Evolutionary conservation across 169 alveolate species (phyloP), one percentile per base, ranked within the genome.

Genomic region (Eimeria tenella): DNA sequence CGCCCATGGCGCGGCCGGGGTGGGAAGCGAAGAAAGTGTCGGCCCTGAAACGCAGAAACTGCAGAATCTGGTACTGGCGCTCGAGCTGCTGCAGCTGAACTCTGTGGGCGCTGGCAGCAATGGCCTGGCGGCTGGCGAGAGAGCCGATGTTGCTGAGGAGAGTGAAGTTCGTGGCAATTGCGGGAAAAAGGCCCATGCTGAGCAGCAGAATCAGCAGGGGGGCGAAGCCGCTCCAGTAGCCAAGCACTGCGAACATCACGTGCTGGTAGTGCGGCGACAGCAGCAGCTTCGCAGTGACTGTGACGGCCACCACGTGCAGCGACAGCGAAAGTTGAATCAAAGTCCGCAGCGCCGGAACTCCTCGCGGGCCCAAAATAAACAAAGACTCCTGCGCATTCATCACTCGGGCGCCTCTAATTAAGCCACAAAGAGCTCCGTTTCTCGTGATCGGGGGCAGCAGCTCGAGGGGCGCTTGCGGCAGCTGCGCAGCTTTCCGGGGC

Each of bases 71-170:
- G 74, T 42, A 77, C 7, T 90, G 58, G 42, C 94, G 90, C 55
- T 83, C 94, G 50, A 90, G 17, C 71, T 62, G 68, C 49, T 62
- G 68, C 58, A 31, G n/a, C 84, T 53, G 94, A 3, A 63, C 68
- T 49, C 73, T 63, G 52, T 90, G 71, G 6, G 84, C 84, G 74
- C 94, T 90, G 23, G 82, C 81, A 1, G 56, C 52, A 25, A 90
- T 31, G 49, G 94, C 94, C 74, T 90, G 90, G 71, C 86, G 63
- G 86, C 86, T 84, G 74, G 90, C 94, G 62, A 90, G 65, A 50
- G 75, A 60, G 19, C 94, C 94, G 42, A 90, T 62, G 84, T 84
- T 90, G 49, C 90, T 90, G 63, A 90, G 21, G 42, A 55, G 9
- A 58, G 90, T 55, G 60, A 77, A 79, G 70, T n/a, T 60, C 21